phyloP scores from a whole-genome alignment of 176 grass and related monocot genomes.

The Aegilops tauschii region DNA sequence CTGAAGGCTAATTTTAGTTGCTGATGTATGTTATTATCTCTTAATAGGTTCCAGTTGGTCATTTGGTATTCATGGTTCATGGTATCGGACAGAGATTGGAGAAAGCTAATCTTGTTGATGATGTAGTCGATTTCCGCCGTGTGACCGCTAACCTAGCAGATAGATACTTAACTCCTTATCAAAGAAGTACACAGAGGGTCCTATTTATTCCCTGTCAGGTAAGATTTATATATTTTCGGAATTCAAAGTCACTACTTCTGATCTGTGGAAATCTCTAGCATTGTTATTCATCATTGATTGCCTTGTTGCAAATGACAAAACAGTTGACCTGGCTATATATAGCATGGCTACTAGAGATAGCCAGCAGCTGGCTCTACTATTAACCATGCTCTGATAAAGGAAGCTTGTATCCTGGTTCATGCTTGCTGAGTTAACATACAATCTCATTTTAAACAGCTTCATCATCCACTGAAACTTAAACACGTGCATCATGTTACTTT shows the following conservation, averaged over 20 bases:
- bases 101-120: constrained; percentile 98
- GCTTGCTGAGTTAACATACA: not conserved
- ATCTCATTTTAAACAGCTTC: constrained; percentile 12
- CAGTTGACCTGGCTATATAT: constrained; percentile 5
- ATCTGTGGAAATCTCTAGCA: not conserved
- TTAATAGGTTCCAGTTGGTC: constrained; percentile 89
- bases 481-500: not conserved
- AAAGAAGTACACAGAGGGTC: constrained; percentile 93
- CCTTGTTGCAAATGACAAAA: not conserved
- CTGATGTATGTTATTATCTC: constrained; percentile 14
- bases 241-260: not conserved
- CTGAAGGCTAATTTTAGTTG: not conserved
- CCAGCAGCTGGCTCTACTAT: no score
- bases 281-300: not conserved
- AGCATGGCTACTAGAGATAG: not conserved
- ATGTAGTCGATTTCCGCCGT: constrained; percentile 92
- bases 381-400: not conserved
- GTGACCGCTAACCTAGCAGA: constrained; percentile 80
- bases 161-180: constrained; percentile 90
- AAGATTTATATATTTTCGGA: constrained; percentile 5
- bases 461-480: not conserved
- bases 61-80: constrained; percentile 99
- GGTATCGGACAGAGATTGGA: constrained; percentile 95
- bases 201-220: constrained; percentile 99
- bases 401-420: not conserved